Evolutionary conservation across 2,329 filamentous ascomycete species (phyloP), one percentile per base, ranked within the genome.

Genomic region (Ophiosphaerella korrae): DNA sequence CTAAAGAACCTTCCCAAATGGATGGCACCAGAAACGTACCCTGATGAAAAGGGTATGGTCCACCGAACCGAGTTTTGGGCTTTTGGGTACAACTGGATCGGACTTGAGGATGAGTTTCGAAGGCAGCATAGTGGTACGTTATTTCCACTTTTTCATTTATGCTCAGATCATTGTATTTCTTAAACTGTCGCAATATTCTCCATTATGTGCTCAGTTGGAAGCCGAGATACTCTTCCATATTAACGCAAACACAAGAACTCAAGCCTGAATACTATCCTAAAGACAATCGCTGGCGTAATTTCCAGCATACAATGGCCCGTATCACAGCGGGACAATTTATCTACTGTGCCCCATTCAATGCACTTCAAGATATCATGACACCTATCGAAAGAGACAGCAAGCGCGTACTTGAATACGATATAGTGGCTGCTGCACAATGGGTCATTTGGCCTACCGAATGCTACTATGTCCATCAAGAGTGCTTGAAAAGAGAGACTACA

Each of bases 331-430:
- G 16, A 14, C 21, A 35, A 16, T 18, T 44, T 5, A 44, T 44
- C 34, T 44, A 44, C 42, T 44, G 42, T 14, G 42, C 42, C 9
- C 42, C 42, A n/a, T 44, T 44, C 42, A 44, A 33, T 16, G 26
- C 26, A 8, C 42, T 44, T 6, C 42, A 33, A 35, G 32, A 44
- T 6, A 16, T 44, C 6, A 12, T 44, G 9, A 9, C 26, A 24
- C 6, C 5, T 5, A 21, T 11, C 23, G 31, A 44, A 35, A 8
- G 9, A 35, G 2, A 35, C 7, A n/a, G 13, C 14, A 33, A 24
- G 29, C 14, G 21, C 42, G 34, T 5, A 8, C n/a, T 35, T 13
- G 42, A 35, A 18, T 44, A 18, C 42, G 26, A 44, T 23, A 35
- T 35, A 14, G 9, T 44, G 23, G 42, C 42, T 24, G 42, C 42